Conservation (phyloP, 305 asterid species). For the Euphrasia arctica region DNA sequence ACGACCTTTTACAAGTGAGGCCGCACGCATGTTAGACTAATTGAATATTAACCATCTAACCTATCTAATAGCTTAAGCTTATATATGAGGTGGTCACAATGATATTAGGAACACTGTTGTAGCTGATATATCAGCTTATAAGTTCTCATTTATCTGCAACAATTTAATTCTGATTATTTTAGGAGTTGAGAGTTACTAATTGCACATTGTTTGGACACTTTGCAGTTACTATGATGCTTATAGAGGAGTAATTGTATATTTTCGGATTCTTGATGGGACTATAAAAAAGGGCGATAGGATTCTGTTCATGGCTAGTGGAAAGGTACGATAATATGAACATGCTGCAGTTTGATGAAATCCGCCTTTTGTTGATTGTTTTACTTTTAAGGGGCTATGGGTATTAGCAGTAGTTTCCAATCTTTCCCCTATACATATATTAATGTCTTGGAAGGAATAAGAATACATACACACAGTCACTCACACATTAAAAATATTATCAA, state of each 20-base stretch:
- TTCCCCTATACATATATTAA: slow-evolving; percentile 6
- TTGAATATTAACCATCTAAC: no score
- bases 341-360: slow-evolving; percentile 22
- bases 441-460: slow-evolving; percentile 9
- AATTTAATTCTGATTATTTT: slow-evolving; percentile 14
- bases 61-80: no score
- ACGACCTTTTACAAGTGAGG: no score
- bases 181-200: slow-evolving; percentile 27
- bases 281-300: slow-evolving; percentile 84
- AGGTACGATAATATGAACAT: slow-evolving; percentile 46
- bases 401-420: slow-evolving; percentile 9
- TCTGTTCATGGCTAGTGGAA: slow-evolving; percentile 93
- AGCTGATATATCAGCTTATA: slow-evolving; percentile 12
- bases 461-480: neutral
- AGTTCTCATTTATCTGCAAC: slow-evolving; percentile 11
- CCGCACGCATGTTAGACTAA: no score
- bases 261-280: slow-evolving; percentile 91
- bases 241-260: slow-evolving; percentile 95
- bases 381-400: slow-evolving; percentile 7
- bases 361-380: slow-evolving; percentile 13
- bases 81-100: no score
- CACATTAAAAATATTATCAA: neutral
- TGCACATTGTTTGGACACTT: slow-evolving; percentile 23
- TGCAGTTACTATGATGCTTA: slow-evolving; percentile 94
- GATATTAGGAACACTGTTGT: neutral